phyloP scores from a whole-genome alignment of 768 basidiomycete genomes.

The Panellus pusillus region DNA sequence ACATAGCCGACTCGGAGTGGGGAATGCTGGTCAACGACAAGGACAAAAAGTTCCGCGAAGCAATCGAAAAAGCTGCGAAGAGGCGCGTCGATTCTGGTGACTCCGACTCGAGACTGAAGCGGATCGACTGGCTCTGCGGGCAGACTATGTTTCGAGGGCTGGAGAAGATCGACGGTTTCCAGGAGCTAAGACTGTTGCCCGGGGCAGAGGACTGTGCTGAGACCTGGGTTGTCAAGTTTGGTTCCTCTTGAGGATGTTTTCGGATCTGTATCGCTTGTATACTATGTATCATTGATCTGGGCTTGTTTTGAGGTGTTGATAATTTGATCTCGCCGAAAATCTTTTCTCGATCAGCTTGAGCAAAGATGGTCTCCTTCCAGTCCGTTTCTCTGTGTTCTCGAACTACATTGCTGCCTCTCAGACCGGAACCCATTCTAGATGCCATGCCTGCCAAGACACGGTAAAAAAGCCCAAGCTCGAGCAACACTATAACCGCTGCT shows the following conservation, averaged over 20 bases:
- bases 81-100: constrained; percentile 43
- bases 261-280: neutral
- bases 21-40: constrained; percentile 49
- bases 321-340: neutral
- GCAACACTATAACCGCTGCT: constrained; percentile 64
- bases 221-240: constrained; percentile 61
- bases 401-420: neutral
- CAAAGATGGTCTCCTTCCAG: constrained; percentile 73
- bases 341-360: constrained; percentile 3
- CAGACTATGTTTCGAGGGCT: constrained; percentile 60
- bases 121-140: constrained; percentile 68
- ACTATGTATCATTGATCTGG: too few relatives aligned
- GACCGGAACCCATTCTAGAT: constrained; percentile 42
- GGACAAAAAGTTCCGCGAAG: constrained; percentile 44
- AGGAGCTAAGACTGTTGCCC: constrained; percentile 50
- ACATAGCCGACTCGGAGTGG: constrained; percentile 69
- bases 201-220: constrained; percentile 41
- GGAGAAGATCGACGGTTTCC: constrained; percentile 58
- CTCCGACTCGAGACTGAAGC: constrained; percentile 39
- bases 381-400: constrained; percentile 33
- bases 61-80: constrained; percentile 53
- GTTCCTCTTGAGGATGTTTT: constrained; percentile 20
- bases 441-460: constrained; percentile 81
- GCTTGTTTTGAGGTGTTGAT: too few relatives aligned
- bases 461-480: constrained; percentile 96